Base-by-base conservation (phyloP, 352 stramenopile species). In the Pythium phragmitis region DNA sequence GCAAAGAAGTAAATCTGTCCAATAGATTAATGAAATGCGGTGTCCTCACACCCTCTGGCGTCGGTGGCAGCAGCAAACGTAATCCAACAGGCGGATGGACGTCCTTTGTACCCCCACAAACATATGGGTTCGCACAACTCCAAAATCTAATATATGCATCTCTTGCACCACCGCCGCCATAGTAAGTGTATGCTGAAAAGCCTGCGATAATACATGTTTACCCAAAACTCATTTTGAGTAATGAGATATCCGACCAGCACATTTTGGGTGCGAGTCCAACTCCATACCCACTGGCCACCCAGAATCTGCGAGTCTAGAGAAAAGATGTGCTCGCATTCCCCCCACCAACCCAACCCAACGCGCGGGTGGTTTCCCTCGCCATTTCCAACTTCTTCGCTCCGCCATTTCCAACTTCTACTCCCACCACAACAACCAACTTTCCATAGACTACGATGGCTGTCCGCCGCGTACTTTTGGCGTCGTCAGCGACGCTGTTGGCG, bases 321-420 rank as follows among this genome's bases (percentile, higher is more conserved):
- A 56, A 56, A 56, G 49, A 62, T 62, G 28, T 33, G 33, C 50
- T 42, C 16, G 39, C 11, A 14, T 12, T 21, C 26, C 21, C 36
- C 9, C 36, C 19, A 23, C 23, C 43, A 9, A 36, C 14, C 36
- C 26, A 4, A 17, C n/a, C 46, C 46, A 13, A 26, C 23, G 19
- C n/a, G 19, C 14, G 33, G 33, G 39, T 46, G 39, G 39, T 57
- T 26, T 30, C n/a, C 34, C 7, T 30, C 54, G 41, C 37, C 54
- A 61, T 45, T 61, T 30, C 30, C 42, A 19, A 51, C 8, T 43
- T 61, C 26, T 52, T 54, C 56, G 26, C 26, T 30, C n/a, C 55
- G 42, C 42, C 55, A 62, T 46, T 62, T 34, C 33, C 43, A 11
- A 52, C 8, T 45, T 62, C 11, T 54, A 48, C 56, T 39, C n/a